These are phyloP conservation scores for Tulasnella sp. DNA, from an alignment of 768 basidiomycete genomes.

Conservation along the genomic window DNA sequence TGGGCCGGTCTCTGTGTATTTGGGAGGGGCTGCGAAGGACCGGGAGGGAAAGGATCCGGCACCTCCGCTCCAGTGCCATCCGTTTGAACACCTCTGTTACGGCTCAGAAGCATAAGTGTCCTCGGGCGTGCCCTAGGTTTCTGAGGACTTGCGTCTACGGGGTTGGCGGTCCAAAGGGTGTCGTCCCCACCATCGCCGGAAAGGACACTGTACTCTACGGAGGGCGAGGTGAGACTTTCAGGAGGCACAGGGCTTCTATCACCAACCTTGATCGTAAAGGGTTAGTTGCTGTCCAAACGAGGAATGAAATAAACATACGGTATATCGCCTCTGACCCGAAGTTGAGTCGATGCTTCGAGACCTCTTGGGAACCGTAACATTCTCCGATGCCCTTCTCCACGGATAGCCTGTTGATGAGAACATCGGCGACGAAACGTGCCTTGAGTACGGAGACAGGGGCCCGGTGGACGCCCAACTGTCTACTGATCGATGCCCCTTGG, in stretches of 20 bases:
- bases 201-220: constrained; percentile 12
- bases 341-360: constrained; percentile 26
- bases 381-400: constrained; percentile 7
- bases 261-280: neutral
- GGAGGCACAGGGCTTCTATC: constrained; percentile 18
- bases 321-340: neutral
- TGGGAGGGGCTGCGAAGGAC: neutral
- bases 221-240: constrained; percentile 21
- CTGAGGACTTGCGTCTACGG: constrained; percentile 37
- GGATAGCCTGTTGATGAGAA: constrained; percentile 8
- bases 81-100: constrained; percentile 71
- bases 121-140: constrained; percentile 41
- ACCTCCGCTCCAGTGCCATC: constrained; percentile 45
- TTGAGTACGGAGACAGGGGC: constrained; percentile 7
- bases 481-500: constrained; percentile 23
- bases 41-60: constrained; percentile 35
- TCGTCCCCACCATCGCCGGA: constrained; percentile 19
- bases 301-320: neutral
- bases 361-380: neutral
- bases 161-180: constrained; percentile 22
- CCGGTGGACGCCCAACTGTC: constrained; percentile 28
- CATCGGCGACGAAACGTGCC: constrained; percentile 9
- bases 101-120: constrained; percentile 56
- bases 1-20: neutral
- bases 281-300: neutral